Conservation (phyloP, 129 eudicot species). For the Flaveria sonorensis region DNA sequence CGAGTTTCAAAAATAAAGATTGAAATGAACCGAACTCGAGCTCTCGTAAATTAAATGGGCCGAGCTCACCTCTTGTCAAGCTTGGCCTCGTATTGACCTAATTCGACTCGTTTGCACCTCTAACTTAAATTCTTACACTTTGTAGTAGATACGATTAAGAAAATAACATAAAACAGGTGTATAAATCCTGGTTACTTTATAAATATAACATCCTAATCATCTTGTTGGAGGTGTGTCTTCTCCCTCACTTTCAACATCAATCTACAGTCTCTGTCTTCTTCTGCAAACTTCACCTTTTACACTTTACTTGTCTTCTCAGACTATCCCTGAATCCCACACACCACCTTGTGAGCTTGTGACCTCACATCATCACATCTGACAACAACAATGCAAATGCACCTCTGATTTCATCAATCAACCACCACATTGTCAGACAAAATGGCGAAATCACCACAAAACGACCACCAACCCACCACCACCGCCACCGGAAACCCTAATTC, state of each 20-base stretch:
- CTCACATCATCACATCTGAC: background rate
- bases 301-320: constrained; percentile 19
- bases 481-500: constrained; percentile 25
- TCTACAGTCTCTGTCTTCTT: constrained; percentile 23
- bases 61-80: too few species aligned
- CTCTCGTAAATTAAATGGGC: too few species aligned
- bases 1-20: too few species aligned
- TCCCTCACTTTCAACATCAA: background rate
- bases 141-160: too few species aligned
- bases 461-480: constrained; percentile 16
- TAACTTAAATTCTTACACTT: too few species aligned
- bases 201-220: background rate
- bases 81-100: too few species aligned
- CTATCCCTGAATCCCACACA: constrained; percentile 29
- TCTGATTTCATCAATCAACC: constrained; percentile 23
- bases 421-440: constrained; percentile 17
- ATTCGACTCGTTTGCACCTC: too few species aligned
- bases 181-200: background rate
- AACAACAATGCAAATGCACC: constrained; percentile 32
- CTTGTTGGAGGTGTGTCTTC: background rate
- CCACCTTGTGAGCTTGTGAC: constrained; percentile 9
- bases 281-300: constrained; percentile 26
- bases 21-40: too few species aligned
- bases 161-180: too few species aligned
- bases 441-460: constrained; percentile 45